Base-by-base conservation (phyloP, 768 basidiomycete genomes). In the Glaciozyma antarctica region DNA sequence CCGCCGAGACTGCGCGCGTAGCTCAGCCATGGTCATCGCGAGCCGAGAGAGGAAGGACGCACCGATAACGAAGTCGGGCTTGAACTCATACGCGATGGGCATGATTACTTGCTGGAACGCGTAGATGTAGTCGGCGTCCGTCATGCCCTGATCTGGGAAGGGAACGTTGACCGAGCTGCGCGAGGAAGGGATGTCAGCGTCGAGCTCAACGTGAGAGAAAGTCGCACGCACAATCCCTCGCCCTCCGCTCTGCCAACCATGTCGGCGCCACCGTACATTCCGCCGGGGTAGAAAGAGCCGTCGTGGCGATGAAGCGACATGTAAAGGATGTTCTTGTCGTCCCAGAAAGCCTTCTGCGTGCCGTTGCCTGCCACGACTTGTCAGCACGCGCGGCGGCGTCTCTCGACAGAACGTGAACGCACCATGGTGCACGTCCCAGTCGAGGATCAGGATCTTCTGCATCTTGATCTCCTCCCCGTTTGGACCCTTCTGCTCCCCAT, bases 371-470 rank as follows among this genome's bases (percentile, higher is more conserved):
- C 13, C 4, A 6, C 19, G 4, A 26, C 17, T 10, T 7, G 21
- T 19, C 26, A 15, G 52, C 13, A 16, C 49, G 24, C n/a, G 7
- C 30, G 53, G 19, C 30, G 53, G 19, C 30, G 22, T 26, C 53
- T 28, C 30, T 3, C 22, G 51, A 21, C 30, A 30, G 45, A 9
- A 15, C 26, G 28, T 64, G 49, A 68, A 17, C 16, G 28, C 56
- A 89, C 90, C 93, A 74, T 95, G 92, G 75, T 95, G 93, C 0
- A 95, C 89, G 75, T 95, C 95, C 94, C 95, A 99, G 75, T 99
- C 95, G 38, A 99, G 78, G 70, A 99, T 97, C 68, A 99, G 74
- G 19, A 97, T 85, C 74, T 82, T 88, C 76, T 86, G 88, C 65
- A 90, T 78, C 9, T 65, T 65, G 63, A 67, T 65, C 44, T 60